These are phyloP conservation scores for Ophiosphaerella korrae DNA, from an alignment of 2,329 filamentous ascomycete species.

Conservation along the genomic window DNA sequence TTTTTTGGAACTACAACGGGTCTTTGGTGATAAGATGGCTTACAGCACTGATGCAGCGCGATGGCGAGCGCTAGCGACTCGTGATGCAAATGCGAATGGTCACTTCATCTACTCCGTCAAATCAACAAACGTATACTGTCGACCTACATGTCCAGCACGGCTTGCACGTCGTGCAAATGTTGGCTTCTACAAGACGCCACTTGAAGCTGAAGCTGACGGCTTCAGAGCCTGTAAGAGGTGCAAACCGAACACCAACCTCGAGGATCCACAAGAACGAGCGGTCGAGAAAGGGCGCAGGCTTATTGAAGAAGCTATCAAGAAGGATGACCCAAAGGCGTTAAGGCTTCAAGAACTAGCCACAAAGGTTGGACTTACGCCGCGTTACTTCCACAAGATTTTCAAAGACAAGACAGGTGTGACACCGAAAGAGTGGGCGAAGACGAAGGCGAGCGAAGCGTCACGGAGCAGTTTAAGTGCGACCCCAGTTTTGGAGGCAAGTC, in stretches of 20 bases:
- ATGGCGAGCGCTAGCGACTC: slow-evolving; percentile 51
- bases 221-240: slow-evolving; percentile 66
- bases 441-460: slow-evolving; percentile 10
- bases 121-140: slow-evolving; percentile 64
- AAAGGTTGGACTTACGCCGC: slow-evolving; percentile 59
- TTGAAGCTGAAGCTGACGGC: slow-evolving; percentile 55
- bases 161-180: slow-evolving; percentile 64
- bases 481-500: slow-evolving; percentile 1
- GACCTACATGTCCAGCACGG: slow-evolving; percentile 65
- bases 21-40: slow-evolving; percentile 20
- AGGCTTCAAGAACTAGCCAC: slow-evolving; percentile 57
- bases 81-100: slow-evolving; percentile 50
- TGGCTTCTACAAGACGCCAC: slow-evolving; percentile 56
- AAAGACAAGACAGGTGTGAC: slow-evolving; percentile 61
- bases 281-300: slow-evolving; percentile 48
- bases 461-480: slow-evolving; percentile 9
- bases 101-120: slow-evolving; percentile 63
- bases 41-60: slow-evolving; percentile 40
- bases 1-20: neutral
- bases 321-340: slow-evolving; percentile 25
- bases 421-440: slow-evolving; percentile 51
- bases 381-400: slow-evolving; percentile 65
- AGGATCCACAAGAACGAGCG: slow-evolving; percentile 52
- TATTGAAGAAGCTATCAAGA: slow-evolving; percentile 30
- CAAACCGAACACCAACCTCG: slow-evolving; percentile 50